Evolutionary conservation across 495 filamentous ascomycete species (phyloP), one percentile per base, ranked within the genome.

Genomic region (Xylaria palmicola): DNA sequence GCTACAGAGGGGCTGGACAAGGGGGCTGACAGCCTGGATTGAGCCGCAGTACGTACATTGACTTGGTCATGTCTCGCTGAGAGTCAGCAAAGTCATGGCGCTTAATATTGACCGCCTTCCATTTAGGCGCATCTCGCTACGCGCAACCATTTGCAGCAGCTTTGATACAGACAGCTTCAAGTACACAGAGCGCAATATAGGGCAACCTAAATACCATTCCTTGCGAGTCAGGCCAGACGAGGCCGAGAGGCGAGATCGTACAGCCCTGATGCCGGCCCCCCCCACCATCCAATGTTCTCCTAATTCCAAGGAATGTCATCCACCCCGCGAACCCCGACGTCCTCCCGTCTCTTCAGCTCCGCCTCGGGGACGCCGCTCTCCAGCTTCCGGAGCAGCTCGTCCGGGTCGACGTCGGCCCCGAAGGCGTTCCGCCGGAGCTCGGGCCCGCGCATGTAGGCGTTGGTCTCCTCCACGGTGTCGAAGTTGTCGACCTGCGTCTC

Each of bases 401-500:
- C 74, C 37, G 73, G 70, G 34, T 75, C 72, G 47, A 75, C 68
- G 40, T 78, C 72, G 1, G 61, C 65, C 3, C 76, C 76, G 53
- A 73, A 62, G 7, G 75, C 74, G 51, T 78, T 78, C 49, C 69
- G 48, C 3, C 6, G 27, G 20, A 72, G 51, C 22, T 62, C 53
- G 29, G 62, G 49, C 5, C 58, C 43, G 24, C 40, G 59, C 60
- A 81, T 71, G 39, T 67, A 80, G 19, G 61, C 68, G 1, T 63
- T 76, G 5, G 73, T 63, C 40, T 72, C 72, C 27, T 78, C 77
- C 4, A 66, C 55, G 4, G 68, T 71, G 20, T 74, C 71, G 45
- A 79, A 77, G 37, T 71, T 74, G 54, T 81, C 77, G 2, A 79
- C 75, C 64, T 82, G 78, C 6, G 71, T 75, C 65, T 83, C 80